These are phyloP conservation scores for Hygrocybe punicea DNA, from an alignment of 768 basidiomycete genomes.

Conservation along the genomic window DNA sequence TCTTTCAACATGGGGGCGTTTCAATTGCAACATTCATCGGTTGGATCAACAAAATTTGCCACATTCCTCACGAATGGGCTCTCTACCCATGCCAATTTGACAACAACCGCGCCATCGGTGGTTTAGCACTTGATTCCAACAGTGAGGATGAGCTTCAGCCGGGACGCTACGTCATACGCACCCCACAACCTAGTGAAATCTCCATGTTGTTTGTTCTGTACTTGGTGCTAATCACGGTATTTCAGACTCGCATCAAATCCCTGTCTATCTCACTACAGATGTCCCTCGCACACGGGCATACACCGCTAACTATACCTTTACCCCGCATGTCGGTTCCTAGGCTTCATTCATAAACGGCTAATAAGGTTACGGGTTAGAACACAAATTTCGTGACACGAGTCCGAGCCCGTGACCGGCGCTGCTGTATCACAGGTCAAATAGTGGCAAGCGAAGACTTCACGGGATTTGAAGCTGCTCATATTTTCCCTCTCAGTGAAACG, in stretches of 20 bases:
- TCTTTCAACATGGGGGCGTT: constrained; percentile 17
- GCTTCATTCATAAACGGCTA: neutral
- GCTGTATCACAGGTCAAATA: constrained; percentile 19
- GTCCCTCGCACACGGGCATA: constrained; percentile 16
- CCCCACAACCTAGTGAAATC: constrained; percentile 13
- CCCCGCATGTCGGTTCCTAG: constrained; percentile 13
- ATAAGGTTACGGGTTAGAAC: constrained; percentile 3
- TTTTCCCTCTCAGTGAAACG: constrained; percentile 17
- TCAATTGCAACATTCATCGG: constrained; percentile 17
- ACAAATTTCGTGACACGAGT: constrained; percentile 16
- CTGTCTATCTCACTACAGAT: constrained; percentile 15
- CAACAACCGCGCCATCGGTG: constrained; percentile 7
- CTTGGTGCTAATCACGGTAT: constrained; percentile 1
- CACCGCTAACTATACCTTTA: constrained; percentile 15
- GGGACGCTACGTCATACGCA: constrained; percentile 19
- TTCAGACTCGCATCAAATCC: constrained; percentile 12
- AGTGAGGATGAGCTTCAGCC: constrained; percentile 16
- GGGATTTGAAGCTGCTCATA: constrained; percentile 19
- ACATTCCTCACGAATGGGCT: constrained; percentile 11
- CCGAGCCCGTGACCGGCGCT: constrained; percentile 14
- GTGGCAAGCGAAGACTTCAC: constrained; percentile 17
- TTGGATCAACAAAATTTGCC: constrained; percentile 12
- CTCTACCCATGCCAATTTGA: constrained; percentile 11
- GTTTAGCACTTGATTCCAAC: constrained; percentile 16
- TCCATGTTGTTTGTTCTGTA: constrained; percentile 3